Evolutionary conservation across 148 eudicot species (phyloP).

Genomic region (Oxyria digyna): DNA sequence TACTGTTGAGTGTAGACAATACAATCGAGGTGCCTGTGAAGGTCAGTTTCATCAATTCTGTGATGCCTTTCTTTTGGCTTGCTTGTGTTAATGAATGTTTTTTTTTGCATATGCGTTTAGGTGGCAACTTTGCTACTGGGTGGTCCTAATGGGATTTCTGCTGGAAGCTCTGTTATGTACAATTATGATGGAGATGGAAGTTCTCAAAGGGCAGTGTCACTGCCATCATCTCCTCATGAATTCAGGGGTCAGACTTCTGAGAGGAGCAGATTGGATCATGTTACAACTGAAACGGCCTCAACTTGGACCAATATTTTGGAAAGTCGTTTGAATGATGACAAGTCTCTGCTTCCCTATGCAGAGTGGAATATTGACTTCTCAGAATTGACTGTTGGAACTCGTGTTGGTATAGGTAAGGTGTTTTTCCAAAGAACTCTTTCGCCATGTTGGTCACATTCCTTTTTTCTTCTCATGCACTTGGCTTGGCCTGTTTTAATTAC

Average conservation of each 20-base stretch:
- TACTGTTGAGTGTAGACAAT: neutral
- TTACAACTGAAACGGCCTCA: conserved; percentile 41
- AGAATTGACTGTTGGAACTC: conserved; percentile 87
- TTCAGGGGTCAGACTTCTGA: conserved; percentile 41
- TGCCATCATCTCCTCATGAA: conserved; percentile 92
- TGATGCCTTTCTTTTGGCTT: neutral
- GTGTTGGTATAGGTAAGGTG: conserved; percentile 89
- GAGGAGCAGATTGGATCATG: conserved; percentile 28
- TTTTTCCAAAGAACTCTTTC: neutral
- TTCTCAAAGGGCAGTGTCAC: conserved; percentile 75
- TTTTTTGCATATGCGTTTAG: conserved; percentile 20
- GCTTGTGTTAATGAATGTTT: neutral
- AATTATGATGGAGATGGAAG: conserved; percentile 41
- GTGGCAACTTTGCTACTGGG: conserved; percentile 37
- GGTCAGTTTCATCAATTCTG: neutral
- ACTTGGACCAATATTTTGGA: conserved; percentile 73
- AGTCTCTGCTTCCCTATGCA: conserved; percentile 64
- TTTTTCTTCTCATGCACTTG: neutral
- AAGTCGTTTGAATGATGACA: conserved; percentile 54
- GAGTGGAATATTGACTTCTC: conserved; percentile 96
- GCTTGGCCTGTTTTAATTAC: neutral
- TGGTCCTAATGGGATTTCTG: conserved; percentile 40
- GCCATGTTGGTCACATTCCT: neutral
- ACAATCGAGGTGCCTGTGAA: neutral
- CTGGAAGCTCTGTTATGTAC: conserved; percentile 28